Base-by-base conservation (phyloP, 768 basidiomycete species). In the Amanita rubescens region DNA sequence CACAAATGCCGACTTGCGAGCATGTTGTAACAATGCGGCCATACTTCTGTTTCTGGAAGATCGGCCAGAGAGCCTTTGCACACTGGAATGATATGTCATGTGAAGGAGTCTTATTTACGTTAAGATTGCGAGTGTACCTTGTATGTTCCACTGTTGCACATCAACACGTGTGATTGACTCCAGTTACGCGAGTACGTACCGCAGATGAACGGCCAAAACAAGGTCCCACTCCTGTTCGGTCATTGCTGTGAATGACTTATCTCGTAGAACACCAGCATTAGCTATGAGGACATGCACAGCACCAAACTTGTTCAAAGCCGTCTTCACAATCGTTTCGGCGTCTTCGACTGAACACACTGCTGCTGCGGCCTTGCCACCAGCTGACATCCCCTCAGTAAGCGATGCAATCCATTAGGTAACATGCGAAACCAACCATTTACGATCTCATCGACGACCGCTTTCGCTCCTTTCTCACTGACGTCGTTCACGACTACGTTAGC, bases 401-500 rank as follows among this genome's bases (percentile, higher is more conserved):
- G 14, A 7, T 5, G 22, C 9, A n/a, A 19, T 22, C n/a, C 20
- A 14, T 22, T 11, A 25, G 8, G 9, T 35, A 5, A 14, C 10
- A 42, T n/a, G 10, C 10, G 32, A 34, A 22, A 64, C 75, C 39
- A 48, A 90, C 93, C 82, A 67, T 84, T 80, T 56, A 79, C 76
- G 55, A 98, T 81, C 65, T 97, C 94, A n/a, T 85, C 79, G 15
- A 91, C 92, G 2, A 98, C 94, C 7, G 78, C 71, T 19, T 81
- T 80, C 6, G 94, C 94, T 1, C 80, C 85, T 60, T 93, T 90
- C 63, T 85, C 87, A 65, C 78, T 92, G 44, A 97, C 85, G 62
- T 99, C 96, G 65, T 98, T 99, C 39, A 98, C 82, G 42, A 98
- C 89, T 30, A 99, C 90, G 61, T 96, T 96, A 9, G 93, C 95